A percentile compares a stretch with the other conserved stretches of the same genome.
phyloP scores from a whole-genome alignment of 768 basidiomycete genomes.

The Royoungia palumana region DNA sequence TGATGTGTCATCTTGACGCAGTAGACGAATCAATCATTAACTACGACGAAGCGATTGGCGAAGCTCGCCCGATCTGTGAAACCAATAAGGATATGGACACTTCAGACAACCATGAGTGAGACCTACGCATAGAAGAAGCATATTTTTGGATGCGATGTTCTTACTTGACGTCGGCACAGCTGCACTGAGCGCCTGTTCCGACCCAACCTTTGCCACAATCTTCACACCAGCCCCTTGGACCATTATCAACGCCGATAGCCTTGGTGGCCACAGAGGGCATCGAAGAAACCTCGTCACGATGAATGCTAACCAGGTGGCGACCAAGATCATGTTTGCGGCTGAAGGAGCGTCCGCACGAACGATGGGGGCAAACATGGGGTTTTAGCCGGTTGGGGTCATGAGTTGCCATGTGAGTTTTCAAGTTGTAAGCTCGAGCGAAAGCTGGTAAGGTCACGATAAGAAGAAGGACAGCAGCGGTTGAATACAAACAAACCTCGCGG shows the following conservation, averaged over 20 bases:
- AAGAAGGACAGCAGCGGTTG: neutral
- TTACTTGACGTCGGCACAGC: conserved; percentile 67
- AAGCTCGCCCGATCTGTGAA: conserved; percentile 32
- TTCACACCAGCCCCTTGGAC: conserved; percentile 67
- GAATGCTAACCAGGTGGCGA: conserved; percentile 83
- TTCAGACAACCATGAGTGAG: neutral
- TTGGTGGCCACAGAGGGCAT: conserved; percentile 39
- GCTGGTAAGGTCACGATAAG: conserved; percentile 41
- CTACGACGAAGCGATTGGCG: conserved; percentile 40
- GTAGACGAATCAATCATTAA: conserved; percentile 37
- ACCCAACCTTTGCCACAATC: conserved; percentile 68
- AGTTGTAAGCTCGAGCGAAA: conserved; percentile 90
- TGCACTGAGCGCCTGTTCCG: conserved; percentile 52
- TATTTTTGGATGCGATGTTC: conserved; percentile 2
- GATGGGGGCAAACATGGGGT: conserved; percentile 84
- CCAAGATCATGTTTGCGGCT: conserved; percentile 93
- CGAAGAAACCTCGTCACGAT: conserved; percentile 61
- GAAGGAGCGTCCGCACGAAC: conserved; percentile 84
- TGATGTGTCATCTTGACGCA: conserved; percentile 30
- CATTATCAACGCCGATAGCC: conserved; percentile 67
- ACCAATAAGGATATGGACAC: conserved; percentile 13
- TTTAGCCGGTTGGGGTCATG: conserved; percentile 91
- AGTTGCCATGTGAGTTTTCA: conserved; percentile 94
- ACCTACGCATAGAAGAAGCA: conserved; percentile 30
- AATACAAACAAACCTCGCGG: conserved; percentile 53